phyloP scores from a whole-genome alignment of 768 basidiomycete genomes.

The Gymnopilus dilepis region DNA sequence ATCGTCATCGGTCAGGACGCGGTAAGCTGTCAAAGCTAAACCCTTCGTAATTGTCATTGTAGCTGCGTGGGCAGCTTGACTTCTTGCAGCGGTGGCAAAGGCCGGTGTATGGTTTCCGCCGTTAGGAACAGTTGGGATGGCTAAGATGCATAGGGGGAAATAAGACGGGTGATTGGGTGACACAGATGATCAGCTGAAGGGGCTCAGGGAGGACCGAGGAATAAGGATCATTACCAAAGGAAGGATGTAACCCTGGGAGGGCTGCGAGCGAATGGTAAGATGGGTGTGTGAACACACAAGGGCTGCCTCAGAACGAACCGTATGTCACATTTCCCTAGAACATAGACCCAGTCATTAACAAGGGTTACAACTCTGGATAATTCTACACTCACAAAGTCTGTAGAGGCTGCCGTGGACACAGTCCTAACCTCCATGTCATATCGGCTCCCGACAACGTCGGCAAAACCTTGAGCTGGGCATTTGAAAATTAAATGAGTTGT shows the following conservation, averaged over 20 bases:
- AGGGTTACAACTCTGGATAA: slow-evolving; percentile 4
- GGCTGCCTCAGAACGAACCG: slow-evolving; percentile 41
- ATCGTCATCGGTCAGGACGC: slow-evolving; percentile 58
- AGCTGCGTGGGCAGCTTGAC: slow-evolving; percentile 63
- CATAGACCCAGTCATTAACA: slow-evolving; percentile 10
- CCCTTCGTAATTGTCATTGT: slow-evolving; percentile 64
- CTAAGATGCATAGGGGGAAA: slow-evolving; percentile 36
- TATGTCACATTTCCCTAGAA: slow-evolving; percentile 76
- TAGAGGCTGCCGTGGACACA: slow-evolving; percentile 58
- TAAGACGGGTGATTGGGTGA: background rate
- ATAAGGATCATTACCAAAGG: slow-evolving; percentile 51
- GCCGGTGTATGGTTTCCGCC: slow-evolving; percentile 81
- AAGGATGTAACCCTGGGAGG: slow-evolving; percentile 67
- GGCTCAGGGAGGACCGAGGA: background rate
- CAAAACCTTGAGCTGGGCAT: slow-evolving; percentile 56
- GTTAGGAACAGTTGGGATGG: slow-evolving; percentile 71
- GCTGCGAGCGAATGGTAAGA: slow-evolving; percentile 38
- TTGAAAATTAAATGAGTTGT: background rate
- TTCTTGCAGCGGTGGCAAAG: slow-evolving; percentile 65
- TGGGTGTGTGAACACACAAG: background rate
- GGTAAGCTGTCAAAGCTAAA: slow-evolving; percentile 65
- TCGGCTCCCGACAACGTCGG: slow-evolving; percentile 45
- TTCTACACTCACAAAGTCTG: slow-evolving; percentile 70
- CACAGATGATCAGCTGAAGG: slow-evolving; percentile 27
- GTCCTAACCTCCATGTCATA: slow-evolving; percentile 47